phyloP scores from a whole-genome alignment of 1,284 basidiomycete species.

The Pyrrhoderma noxium region DNA sequence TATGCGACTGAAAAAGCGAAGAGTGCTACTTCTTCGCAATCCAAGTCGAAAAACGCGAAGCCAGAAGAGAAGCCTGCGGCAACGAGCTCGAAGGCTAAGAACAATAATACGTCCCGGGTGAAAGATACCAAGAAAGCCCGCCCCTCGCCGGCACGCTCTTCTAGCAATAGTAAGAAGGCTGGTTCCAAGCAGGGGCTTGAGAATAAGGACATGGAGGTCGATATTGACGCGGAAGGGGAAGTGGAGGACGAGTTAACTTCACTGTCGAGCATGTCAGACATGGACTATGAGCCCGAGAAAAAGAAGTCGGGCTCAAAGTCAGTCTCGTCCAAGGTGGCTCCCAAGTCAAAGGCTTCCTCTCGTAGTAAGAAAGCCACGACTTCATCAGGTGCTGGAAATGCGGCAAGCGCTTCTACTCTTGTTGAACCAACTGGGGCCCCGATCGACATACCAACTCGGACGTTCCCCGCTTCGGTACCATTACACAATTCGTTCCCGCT shows the following conservation, averaged over 20 bases:
- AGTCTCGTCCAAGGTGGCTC: not conserved
- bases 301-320: not conserved
- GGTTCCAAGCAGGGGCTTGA: not conserved
- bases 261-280: slow-evolving; percentile 10
- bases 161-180: not conserved
- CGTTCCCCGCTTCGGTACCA: slow-evolving; percentile 8
- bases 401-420: slow-evolving; percentile 1
- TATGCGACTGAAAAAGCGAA: slow-evolving; percentile 4
- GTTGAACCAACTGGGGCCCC: not conserved
- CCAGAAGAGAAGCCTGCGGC: not conserved
- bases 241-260: slow-evolving; percentile 8
- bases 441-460: slow-evolving; percentile 5
- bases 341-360: not conserved
- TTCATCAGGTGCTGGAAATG: not conserved
- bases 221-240: not conserved
- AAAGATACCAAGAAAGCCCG: not conserved
- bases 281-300: slow-evolving; percentile 11
- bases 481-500: slow-evolving; percentile 42
- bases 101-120: not conserved
- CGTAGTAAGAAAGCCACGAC: not conserved
- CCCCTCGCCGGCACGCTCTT: not conserved
- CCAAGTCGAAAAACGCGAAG: not conserved
- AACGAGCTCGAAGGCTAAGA: too few relatives aligned
- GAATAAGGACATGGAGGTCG: not conserved
- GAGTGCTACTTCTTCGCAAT: not conserved